phyloP scores from a whole-genome alignment of 192 early-diverging fungal species.

The Coemansia sp. region DNA sequence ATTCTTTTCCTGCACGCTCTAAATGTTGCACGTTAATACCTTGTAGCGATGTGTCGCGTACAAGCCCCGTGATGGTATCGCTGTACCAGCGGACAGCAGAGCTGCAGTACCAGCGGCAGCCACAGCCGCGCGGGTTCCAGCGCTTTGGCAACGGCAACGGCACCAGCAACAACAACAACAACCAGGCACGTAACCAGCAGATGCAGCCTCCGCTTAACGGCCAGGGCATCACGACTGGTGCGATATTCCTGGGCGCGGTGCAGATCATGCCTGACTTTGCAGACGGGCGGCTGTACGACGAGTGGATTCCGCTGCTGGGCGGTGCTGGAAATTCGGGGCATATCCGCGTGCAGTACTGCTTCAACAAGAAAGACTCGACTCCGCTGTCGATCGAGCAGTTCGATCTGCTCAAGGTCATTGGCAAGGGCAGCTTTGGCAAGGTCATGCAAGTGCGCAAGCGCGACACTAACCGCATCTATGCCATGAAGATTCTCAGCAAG shows the following conservation, averaged over 20 bases:
- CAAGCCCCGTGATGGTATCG: slow-evolving; percentile 53
- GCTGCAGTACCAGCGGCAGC: slow-evolving; percentile 47
- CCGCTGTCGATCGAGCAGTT: slow-evolving; percentile 87
- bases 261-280: slow-evolving; percentile 55
- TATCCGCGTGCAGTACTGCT: slow-evolving; percentile 70
- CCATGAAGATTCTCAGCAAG: slow-evolving; percentile 95
- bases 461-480: slow-evolving; percentile 91
- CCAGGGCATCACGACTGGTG: slow-evolving; percentile 37
- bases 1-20: background rate
- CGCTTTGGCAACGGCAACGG: slow-evolving; percentile 37
- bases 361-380: slow-evolving; percentile 65
- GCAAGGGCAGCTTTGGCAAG: slow-evolving; percentile 96
- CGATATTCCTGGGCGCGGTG: slow-evolving; percentile 53
- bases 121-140: slow-evolving; percentile 52
- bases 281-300: slow-evolving; percentile 60
- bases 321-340: slow-evolving; percentile 61
- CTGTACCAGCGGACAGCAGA: slow-evolving; percentile 56
- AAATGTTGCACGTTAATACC: background rate
- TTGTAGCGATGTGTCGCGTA: slow-evolving; percentile 52
- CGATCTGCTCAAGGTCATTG: slow-evolving; percentile 92
- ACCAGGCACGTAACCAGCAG: slow-evolving; percentile 14
- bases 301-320: slow-evolving; percentile 62
- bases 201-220: slow-evolving; percentile 28
- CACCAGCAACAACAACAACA: slow-evolving; percentile 8
- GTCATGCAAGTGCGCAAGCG: slow-evolving; percentile 94